Evolutionary conservation across 352 stramenopile species (phyloP).

Genomic region (Halophytophthora batemanensis): DNA sequence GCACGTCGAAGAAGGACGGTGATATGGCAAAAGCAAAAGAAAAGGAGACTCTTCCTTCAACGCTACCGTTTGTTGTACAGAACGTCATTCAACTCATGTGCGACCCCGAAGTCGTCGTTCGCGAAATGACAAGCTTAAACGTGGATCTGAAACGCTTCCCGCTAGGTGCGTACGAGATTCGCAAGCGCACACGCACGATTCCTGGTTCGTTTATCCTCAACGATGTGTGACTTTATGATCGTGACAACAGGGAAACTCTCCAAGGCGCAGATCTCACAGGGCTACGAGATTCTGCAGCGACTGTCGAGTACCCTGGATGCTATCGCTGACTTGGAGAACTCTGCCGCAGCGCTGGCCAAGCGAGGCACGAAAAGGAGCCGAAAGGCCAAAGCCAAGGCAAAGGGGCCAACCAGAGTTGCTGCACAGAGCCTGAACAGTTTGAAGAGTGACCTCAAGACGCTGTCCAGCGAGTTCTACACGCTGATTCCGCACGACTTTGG

Average conservation of each 20-base stretch:
- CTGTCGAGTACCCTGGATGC: constrained; percentile 46
- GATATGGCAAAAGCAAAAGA: too few species aligned
- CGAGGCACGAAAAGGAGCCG: background rate
- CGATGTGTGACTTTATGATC: background rate
- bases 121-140: constrained; percentile 49
- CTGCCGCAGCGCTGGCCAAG: constrained; percentile 20
- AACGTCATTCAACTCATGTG: constrained; percentile 55
- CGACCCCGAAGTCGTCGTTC: constrained; percentile 42
- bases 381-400: too few species aligned
- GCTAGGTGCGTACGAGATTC: constrained; percentile 23
- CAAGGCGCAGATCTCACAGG: constrained; percentile 60
- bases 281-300: constrained; percentile 49
- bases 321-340: constrained; percentile 28
- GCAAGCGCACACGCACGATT: background rate
- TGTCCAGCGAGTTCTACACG: constrained; percentile 69
- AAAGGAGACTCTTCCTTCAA: too few species aligned
- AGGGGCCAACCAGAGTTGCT: too few species aligned
- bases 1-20: too few species aligned
- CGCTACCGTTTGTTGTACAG: too few species aligned
- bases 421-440: constrained; percentile 29
- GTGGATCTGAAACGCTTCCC: constrained; percentile 52
- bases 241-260: constrained; percentile 33
- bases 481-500: constrained; percentile 74
- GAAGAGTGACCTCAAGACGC: constrained; percentile 48
- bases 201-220: background rate